phyloP scores from a whole-genome alignment of 1,139 yeast genomes.

The Yamadazyma friedrichii region DNA sequence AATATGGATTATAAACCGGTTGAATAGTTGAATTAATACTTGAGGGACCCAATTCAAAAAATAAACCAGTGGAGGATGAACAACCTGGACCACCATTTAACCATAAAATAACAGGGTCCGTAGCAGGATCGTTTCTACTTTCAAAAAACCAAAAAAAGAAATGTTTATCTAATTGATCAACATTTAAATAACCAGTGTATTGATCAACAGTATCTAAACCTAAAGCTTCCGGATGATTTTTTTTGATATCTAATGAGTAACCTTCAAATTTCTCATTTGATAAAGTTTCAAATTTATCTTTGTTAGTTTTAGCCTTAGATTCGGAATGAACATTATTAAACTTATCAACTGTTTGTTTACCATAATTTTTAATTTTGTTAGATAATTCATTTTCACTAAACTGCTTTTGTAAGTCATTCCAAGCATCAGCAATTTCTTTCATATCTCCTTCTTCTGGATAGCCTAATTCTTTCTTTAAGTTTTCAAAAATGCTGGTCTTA shows the following conservation, averaged over 20 bases:
- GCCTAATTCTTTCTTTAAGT: slow-evolving; percentile 4
- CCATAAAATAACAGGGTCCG: slow-evolving; percentile 86
- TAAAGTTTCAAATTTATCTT: slow-evolving; percentile 21
- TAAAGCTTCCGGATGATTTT: slow-evolving; percentile 40
- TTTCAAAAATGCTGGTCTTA: slow-evolving; percentile 2
- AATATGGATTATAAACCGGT: slow-evolving; percentile 72
- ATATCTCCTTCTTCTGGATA: slow-evolving; percentile 10
- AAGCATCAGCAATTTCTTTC: slow-evolving; percentile 17
- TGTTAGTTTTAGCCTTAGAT: not conserved
- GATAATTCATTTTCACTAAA: slow-evolving; percentile 19
- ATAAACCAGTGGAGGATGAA: slow-evolving; percentile 85
- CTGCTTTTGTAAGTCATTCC: slow-evolving; percentile 25
- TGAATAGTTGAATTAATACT: slow-evolving; percentile 63
- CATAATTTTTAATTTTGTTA: slow-evolving; percentile 20
- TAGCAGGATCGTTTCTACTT: slow-evolving; percentile 83
- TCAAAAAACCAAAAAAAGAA: slow-evolving; percentile 89
- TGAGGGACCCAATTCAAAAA: slow-evolving; percentile 88
- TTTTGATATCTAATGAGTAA: slow-evolving; percentile 40
- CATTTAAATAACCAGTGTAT: slow-evolving; percentile 65
- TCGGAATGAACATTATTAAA: slow-evolving; percentile 10
- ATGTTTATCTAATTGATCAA: slow-evolving; percentile 59
- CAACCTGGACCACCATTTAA: slow-evolving; percentile 93
- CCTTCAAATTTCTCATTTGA: slow-evolving; percentile 26
- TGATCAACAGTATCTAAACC: slow-evolving; percentile 61
- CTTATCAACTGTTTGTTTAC: slow-evolving; percentile 11